Evolutionary conservation across 176 grass and related monocot species (phyloP).

Genomic region (Aegilops speltoides): DNA sequence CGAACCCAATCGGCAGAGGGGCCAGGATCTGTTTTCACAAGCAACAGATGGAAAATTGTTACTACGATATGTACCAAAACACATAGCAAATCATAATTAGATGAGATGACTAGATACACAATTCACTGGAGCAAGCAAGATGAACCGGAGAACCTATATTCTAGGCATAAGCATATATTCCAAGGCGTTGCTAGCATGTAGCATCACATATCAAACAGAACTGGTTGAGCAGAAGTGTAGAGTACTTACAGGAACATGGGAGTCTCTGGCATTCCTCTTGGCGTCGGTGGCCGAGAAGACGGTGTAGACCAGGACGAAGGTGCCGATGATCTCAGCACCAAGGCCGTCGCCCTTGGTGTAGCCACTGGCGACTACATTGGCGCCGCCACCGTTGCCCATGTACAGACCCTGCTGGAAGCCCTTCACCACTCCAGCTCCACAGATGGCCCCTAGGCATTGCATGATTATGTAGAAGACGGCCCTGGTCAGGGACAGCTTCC

Average conservation of each 20-base stretch:
- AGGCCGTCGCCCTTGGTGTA: slow-evolving; percentile 86
- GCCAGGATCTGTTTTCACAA: slow-evolving; percentile 73
- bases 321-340: slow-evolving; percentile 85
- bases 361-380: slow-evolving; percentile 61
- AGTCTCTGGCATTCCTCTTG: slow-evolving; percentile 93
- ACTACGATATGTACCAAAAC: background rate
- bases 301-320: slow-evolving; percentile 93
- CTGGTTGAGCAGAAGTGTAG: background rate
- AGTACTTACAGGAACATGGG: slow-evolving; percentile 84
- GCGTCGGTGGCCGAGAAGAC: slow-evolving; percentile 94
- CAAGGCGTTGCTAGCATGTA: too few species aligned
- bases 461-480: slow-evolving; percentile 90
- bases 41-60: background rate
- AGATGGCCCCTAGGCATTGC: slow-evolving; percentile 91
- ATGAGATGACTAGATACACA: background rate
- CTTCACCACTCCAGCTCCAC: slow-evolving; percentile 85
- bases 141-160: background rate
- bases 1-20: slow-evolving; percentile 90
- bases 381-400: slow-evolving; percentile 71
- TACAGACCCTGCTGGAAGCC: slow-evolving; percentile 85
- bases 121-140: background rate
- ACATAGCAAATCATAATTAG: background rate
- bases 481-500: slow-evolving; percentile 80
- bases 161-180: background rate
- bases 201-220: background rate